Conservation (phyloP, 1,284 basidiomycete species). For the Naganishia liquefaciens region DNA sequence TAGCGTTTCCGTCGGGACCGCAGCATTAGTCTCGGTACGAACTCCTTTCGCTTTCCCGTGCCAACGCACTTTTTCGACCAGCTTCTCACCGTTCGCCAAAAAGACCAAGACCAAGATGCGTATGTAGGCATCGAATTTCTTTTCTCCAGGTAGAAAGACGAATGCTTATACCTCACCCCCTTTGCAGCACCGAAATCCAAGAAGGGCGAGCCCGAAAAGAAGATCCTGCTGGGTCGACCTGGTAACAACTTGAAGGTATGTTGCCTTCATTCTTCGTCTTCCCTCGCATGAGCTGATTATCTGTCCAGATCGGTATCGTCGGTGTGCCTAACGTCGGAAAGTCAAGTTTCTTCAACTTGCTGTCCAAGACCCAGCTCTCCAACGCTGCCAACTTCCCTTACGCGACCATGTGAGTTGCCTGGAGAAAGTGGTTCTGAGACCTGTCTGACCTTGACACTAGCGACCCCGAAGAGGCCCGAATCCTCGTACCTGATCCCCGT, state of each 20-base stretch:
- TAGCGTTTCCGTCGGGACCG: neutral
- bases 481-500: slow-evolving; percentile 92
- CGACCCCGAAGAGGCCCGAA: slow-evolving; percentile 83
- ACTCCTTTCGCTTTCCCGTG: slow-evolving; percentile 1
- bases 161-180: neutral
- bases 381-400: slow-evolving; percentile 99
- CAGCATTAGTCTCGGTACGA: slow-evolving; percentile 14
- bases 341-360: slow-evolving; percentile 90
- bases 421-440: too few species aligned
- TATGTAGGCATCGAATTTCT: slow-evolving; percentile 28
- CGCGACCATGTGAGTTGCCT: slow-evolving; percentile 73
- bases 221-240: slow-evolving; percentile 79
- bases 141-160: too few species aligned
- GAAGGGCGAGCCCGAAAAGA: slow-evolving; percentile 69
- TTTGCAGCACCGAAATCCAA: slow-evolving; percentile 53
- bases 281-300: neutral
- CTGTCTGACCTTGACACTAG: slow-evolving; percentile 34
- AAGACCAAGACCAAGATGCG: slow-evolving; percentile 33
- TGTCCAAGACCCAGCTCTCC: slow-evolving; percentile 88
- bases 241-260: slow-evolving; percentile 70
- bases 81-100: slow-evolving; percentile 16
- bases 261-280: neutral
- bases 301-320: slow-evolving; percentile 88
- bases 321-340: slow-evolving; percentile 94
- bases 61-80: slow-evolving; percentile 25